Base-by-base conservation (phyloP, 2,329 filamentous ascomycete species). In the Ophiostoma ulmi region DNA sequence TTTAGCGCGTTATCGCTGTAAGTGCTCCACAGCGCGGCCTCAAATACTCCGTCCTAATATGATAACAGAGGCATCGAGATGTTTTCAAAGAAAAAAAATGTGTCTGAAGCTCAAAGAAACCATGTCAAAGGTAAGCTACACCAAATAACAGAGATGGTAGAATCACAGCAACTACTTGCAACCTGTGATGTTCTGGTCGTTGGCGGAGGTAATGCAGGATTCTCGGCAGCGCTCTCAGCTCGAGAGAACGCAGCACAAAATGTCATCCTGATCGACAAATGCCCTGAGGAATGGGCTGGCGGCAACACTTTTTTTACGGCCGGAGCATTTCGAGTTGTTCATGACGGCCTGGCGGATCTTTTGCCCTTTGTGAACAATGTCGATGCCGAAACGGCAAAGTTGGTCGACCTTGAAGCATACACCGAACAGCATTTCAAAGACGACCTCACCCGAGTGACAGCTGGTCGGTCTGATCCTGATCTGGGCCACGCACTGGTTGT, bases 271-370 rank as follows among this genome's bases (percentile, higher is more conserved):
- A 81, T 90, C 70, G 88, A 90, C 74, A 88, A 87, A 77, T 84
- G 83, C 61, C 87, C 87, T 0, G 75, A 82, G 69, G 77, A 81
- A 5, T 89, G 87, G 84, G 86, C 83, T 0, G 88, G 88, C 14
- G 88, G 88, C 0, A 90, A 90, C 75, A 83, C 83, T 0, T 89
- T 85, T 75, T 90, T 90, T 79, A 90, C 88, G 0, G 88, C 88
- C 0, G 88, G 87, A 1, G 88, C 87, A 1, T 89, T 85, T 75
- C 84, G 89, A 7, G 87, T n/a, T 58, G 52, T 58, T 5, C 52
- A 58, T 26, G 52, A 1, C 10, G 52, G 52, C n/a, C 52, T 58
- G 3, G 52, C 22, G 4, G 52, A 58, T 26, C 22, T 58, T 17
- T n/a, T 58, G n/a, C 52, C 52, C 52, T 26, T 58, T 26, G 52